Base-by-base conservation (phyloP, 2,329 filamentous ascomycete genomes). In the Alternaria solani region DNA sequence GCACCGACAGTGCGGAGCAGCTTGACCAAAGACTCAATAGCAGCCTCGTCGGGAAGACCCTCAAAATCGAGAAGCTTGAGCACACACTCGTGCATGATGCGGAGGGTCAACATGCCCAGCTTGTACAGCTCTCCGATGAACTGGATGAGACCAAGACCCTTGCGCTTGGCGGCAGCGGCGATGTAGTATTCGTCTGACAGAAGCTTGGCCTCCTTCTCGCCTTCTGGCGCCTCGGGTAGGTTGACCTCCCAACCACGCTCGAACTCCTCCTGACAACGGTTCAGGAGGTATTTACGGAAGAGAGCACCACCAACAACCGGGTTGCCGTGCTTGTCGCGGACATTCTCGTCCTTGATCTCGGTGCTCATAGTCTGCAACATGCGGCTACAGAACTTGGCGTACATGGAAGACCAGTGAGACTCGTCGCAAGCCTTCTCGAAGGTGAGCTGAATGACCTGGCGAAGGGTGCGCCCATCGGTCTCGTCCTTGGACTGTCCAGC, bases 81-180 rank as follows among this genome's bases (percentile, higher is more conserved):
- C 28, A 99, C 93, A 86, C 95, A 99, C 81, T 97, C 93, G 84
- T 99, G 94, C 95, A 99, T 99, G 82, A 99, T 99, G 79, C 94
- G 92, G 80, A 97, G 92, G 63, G 95, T 99, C 80, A 99, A 87
- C 95, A 99, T 99, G 78, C 91, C 90, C 62, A 99, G 89, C 86
- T 98, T 99, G 88, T 96, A 99, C 46, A 99, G 88, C 82, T 99
- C 95, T 84, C 95, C 95, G 76, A 99, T 99, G 83, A 99, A 99
- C 81, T 97, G 94, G 66, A 99, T 94, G 23, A 99, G 88, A 89
- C 95, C 95, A 66, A 99, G 91, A 82, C 95, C 95, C 80, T 93
- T 91, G 81, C 95, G 90, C 86, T 99, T 99, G 75, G 94, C 94
- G 59, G 94, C 94, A 51, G 94, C 94, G 41, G 93, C 94, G 66